phyloP scores from a whole-genome alignment of 257 asterid species.

The Scutellaria baicalensis region DNA sequence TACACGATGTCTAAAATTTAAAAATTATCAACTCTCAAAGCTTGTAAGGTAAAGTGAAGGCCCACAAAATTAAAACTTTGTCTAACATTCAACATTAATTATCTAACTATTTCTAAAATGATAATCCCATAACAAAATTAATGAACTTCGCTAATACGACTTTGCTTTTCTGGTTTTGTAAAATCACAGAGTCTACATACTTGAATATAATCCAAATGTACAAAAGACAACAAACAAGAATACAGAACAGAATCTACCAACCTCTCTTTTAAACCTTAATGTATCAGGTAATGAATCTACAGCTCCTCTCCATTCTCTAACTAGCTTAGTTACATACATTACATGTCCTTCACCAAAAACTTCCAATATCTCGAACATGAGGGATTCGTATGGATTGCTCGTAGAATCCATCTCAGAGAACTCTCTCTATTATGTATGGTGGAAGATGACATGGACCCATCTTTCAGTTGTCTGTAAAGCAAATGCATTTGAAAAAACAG shows the following conservation, averaged over 20 bases:
- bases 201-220: background rate
- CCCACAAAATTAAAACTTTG: no score
- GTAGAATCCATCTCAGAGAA: slow-evolving; percentile 53
- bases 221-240: background rate
- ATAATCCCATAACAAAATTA: no score
- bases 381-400: slow-evolving; percentile 80
- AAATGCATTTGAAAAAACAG: slow-evolving; percentile 80
- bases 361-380: slow-evolving; percentile 87
- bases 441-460: slow-evolving; percentile 17
- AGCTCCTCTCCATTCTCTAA: background rate
- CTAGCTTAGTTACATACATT: background rate
- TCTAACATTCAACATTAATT: no score
- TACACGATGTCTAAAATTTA: no score
- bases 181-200: no score
- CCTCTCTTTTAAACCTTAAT: no score
- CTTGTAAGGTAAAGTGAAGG: no score
- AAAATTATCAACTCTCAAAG: no score
- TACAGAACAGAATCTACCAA: background rate
- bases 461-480: slow-evolving; percentile 33
- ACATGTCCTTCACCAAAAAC: slow-evolving; percentile 35
- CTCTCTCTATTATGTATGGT: slow-evolving; percentile 14
- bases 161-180: background rate
- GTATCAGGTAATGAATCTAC: background rate
- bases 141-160: no score
- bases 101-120: no score